Evolutionary conservation across 2,329 filamentous ascomycete species (phyloP), one percentile per base, ranked within the genome.

Genomic region (Cladophialophora psammophila): DNA sequence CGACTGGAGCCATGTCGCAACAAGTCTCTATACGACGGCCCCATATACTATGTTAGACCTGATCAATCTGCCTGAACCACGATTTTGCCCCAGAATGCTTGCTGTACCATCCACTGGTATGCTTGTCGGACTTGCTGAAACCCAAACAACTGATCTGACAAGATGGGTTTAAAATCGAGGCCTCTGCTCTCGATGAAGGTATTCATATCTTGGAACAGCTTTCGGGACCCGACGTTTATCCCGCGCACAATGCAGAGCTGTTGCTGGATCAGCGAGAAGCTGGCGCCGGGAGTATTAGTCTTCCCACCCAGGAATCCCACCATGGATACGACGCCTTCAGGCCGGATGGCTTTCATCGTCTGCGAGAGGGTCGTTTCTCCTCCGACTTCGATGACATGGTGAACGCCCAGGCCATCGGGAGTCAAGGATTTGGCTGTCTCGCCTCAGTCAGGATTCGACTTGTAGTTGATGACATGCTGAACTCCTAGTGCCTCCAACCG

Each of bases 311-410:
- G 73, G 72, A 86, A 82, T 9, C 84, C 84, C 18, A 85, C 83
- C 63, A 86, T 80, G 52, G 75, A 76, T 67, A 84, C 80, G 3
- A 85, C 76, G 32, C 84, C 84, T 60, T 85, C 84, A 20, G 83
- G 79, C 20, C 75, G 75, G 32, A 82, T 71, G 9, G 80, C 78
- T 64, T 79, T 82, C 53, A 89, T 77, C 2, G 81, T 83, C 74
- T 89, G 82, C 3, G 78, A 72, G 67, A 91, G 81, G 0, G 88
- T 90, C 15, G 80, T 82, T 0, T 85, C 80, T 0, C 89, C 89
- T 12, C 87, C 89, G n/a, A 91, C 85, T 72, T 91, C 89, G 48
- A 90, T 73, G 38, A 91, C 79, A 67, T 88, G 82, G 72, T 90
- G 84, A 5, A 89, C 85, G 10, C 90, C 90, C 1, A 72, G 73